Evolutionary conservation across 371 early-diverging fungal species (phyloP).

Genomic region (Mucor plumbeus): DNA sequence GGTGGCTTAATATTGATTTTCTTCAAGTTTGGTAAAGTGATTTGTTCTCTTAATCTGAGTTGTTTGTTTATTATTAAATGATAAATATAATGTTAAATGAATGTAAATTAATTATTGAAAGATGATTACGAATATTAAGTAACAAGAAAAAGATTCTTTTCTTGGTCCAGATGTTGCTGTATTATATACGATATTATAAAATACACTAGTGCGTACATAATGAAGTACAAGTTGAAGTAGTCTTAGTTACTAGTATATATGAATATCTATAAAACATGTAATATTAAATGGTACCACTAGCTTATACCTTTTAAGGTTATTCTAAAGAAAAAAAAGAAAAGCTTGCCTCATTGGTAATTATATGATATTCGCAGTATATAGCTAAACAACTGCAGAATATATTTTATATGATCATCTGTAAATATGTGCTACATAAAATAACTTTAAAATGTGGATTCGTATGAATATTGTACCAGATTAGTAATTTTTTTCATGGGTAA

Average conservation of each 20-base stretch:
- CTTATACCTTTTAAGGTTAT: not conserved
- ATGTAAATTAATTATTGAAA: not conserved
- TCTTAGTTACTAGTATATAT: not conserved
- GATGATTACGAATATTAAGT: not conserved
- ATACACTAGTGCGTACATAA: not conserved
- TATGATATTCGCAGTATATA: too few species aligned
- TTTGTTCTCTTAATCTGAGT: not conserved
- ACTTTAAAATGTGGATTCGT: too few species aligned
- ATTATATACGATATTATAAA: slow-evolving; percentile 1
- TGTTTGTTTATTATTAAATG: not conserved
- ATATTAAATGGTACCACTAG: not conserved
- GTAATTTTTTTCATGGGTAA: too few species aligned
- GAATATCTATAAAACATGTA: not conserved
- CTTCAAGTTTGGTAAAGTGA: not conserved
- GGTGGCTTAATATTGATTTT: too few species aligned
- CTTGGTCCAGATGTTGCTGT: slow-evolving; percentile 5
- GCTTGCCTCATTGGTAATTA: too few species aligned
- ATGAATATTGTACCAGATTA: too few species aligned
- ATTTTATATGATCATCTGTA: too few species aligned
- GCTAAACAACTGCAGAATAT: too few species aligned
- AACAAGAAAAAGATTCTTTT: slow-evolving; percentile 2
- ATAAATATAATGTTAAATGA: not conserved
- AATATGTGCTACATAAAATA: too few species aligned
- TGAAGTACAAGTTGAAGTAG: not conserved
- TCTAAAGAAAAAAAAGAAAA: not conserved